Evolutionary conservation across 352 stramenopile genomes (phyloP).

Genomic region (Ochromonadaceae sp.): DNA sequence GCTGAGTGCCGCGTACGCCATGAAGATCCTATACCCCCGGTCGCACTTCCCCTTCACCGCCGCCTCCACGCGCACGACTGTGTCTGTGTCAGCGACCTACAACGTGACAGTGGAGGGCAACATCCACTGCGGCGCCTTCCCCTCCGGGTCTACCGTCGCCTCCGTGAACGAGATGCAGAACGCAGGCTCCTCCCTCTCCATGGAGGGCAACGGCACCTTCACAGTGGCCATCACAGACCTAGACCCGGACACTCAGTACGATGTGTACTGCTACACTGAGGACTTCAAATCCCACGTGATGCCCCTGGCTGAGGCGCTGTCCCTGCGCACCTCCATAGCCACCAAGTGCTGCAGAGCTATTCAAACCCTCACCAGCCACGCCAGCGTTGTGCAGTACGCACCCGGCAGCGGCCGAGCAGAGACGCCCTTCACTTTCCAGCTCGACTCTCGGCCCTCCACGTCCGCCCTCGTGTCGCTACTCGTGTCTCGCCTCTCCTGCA

Average conservation of each 20-base stretch:
- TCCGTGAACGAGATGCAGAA: background rate
- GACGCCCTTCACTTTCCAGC: background rate
- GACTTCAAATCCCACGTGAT: background rate
- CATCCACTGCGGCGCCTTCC: background rate
- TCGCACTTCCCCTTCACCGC: background rate
- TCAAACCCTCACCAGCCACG: background rate
- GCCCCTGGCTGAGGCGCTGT: background rate
- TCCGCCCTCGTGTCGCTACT: no score
- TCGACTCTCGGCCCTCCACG: background rate
- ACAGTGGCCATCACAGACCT: background rate
- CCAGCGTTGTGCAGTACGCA: background rate
- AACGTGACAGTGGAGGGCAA: background rate
- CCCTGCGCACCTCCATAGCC: background rate
- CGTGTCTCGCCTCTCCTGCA: no score
- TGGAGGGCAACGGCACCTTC: background rate
- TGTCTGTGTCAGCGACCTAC: background rate
- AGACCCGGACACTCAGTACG: background rate
- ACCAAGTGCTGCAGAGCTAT: background rate
- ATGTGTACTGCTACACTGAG: slow-evolving; percentile 19
- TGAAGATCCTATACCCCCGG: background rate
- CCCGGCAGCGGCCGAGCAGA: background rate
- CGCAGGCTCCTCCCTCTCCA: background rate
- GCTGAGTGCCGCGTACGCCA: background rate
- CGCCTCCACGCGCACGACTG: background rate
- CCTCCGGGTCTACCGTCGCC: background rate